Evolutionary conservation across 179 eudicot genomes (phyloP).

Genomic region (Corrigiola litoralis): DNA sequence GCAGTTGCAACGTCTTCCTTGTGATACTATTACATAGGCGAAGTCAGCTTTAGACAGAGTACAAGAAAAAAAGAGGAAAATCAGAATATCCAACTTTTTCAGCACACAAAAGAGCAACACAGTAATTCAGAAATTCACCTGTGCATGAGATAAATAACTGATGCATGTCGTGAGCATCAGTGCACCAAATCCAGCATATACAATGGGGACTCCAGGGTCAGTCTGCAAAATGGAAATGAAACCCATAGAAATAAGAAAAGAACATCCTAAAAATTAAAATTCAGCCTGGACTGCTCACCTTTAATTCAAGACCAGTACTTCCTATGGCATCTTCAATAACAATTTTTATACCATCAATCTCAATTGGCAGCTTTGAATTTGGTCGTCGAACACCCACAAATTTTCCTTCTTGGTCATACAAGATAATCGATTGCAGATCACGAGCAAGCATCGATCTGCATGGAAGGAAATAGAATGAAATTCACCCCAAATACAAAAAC

Average conservation of each 20-base stretch:
- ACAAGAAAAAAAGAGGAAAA: neutral
- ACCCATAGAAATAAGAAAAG: neutral
- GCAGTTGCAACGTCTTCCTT: neutral
- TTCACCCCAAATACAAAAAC: neutral
- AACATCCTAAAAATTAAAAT: neutral
- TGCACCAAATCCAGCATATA: slow-evolving; percentile 95
- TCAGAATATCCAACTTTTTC: neutral
- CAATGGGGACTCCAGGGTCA: slow-evolving; percentile 97
- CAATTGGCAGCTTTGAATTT: slow-evolving; percentile 87
- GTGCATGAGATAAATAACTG: slow-evolving; percentile 87
- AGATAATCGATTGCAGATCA: slow-evolving; percentile 86
- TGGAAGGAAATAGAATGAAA: slow-evolving; percentile 2
- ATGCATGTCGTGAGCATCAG: slow-evolving; percentile 96
- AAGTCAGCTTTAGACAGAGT: neutral
- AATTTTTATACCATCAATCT: slow-evolving; percentile 77
- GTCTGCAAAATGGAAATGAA: slow-evolving; percentile 38
- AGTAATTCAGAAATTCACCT: slow-evolving; percentile 43
- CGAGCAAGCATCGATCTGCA: slow-evolving; percentile 97
- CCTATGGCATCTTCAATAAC: slow-evolving; percentile 87
- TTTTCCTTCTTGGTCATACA: slow-evolving; percentile 91
- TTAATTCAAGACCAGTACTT: slow-evolving; percentile 86
- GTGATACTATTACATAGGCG: neutral
- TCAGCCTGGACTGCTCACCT: slow-evolving; percentile 39
- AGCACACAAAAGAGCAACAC: neutral
- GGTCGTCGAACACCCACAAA: slow-evolving; percentile 91